Base-by-base conservation (phyloP, 805 yeast genomes). In the Candida tibetensis region DNA sequence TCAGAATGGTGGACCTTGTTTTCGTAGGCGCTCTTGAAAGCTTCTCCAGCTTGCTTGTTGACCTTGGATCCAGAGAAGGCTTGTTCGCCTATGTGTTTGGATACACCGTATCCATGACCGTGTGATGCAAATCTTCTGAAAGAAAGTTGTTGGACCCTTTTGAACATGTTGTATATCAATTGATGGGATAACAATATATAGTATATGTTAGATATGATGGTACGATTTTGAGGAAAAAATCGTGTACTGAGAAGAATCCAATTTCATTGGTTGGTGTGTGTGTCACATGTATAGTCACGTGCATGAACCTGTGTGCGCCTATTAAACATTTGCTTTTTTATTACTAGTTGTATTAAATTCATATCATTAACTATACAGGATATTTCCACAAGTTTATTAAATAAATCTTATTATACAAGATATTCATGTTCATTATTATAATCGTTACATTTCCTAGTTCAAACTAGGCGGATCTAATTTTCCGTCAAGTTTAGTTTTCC, bases 1-100 rank as follows among this genome's bases (percentile, higher is more conserved):
- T 65, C 72, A 41, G 96, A 90, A 71, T 91, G 99, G 61, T 82
- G 82, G 55, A 72, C 73, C 58, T 85, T 76, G 51, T 82, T 86
- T 51, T 78, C 76, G 47, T 73, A 46, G 36, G 72, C 71, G 53
- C 78, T 74, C 57, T 69, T 72, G 73, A 79, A 88, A 25, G 78
- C 87, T 52, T 78, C 76, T 46, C 88, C 95, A 51, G 85, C 84
- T 50, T 75, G 79, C 49, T 76, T 68, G 64, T 79, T 70, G 46
- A 57, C 51, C 44, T 60, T 62, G 37, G 51, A 49, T 12, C 47
- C 41, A 36, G 72, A 47, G 60, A 54, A 69, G 15, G 74, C 72
- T 27, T 53, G 52, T 34, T 68, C 71, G 46, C 61, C 60, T 47
- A 69, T 57, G 49, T 48, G 48, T 53, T 68, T 67, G 53, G 74